Conservation (phyloP, 495 filamentous ascomycete genomes). For the Neurospora discreta region DNA sequence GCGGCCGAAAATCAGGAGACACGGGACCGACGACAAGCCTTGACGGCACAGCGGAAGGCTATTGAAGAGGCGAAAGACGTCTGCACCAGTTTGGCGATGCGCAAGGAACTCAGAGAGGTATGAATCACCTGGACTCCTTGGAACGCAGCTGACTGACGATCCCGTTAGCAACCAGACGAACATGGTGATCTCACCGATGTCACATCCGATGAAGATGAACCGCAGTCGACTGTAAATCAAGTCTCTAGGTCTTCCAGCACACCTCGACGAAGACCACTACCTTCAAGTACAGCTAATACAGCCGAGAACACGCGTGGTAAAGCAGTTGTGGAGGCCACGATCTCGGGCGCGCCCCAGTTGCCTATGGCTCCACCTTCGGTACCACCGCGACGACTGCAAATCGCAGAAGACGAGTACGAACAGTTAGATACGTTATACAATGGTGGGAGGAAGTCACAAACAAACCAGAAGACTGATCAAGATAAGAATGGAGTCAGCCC, state of each 20-base stretch:
- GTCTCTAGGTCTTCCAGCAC: neutral
- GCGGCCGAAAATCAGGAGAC: constrained; percentile 30
- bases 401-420: neutral
- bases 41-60: constrained; percentile 25
- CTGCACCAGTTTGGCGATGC: constrained; percentile 29
- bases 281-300: neutral
- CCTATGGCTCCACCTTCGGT: neutral
- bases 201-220: neutral
- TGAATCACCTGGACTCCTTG: neutral
- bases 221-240: neutral
- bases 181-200: neutral
- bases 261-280: neutral
- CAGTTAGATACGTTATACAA: neutral
- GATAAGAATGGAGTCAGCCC: neutral
- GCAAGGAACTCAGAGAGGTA: constrained; percentile 25
- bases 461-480: neutral
- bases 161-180: neutral
- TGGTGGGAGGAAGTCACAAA: neutral
- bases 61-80: constrained; percentile 30
- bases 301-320: neutral
- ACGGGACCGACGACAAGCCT: constrained; percentile 17
- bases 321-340: neutral
- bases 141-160: neutral
- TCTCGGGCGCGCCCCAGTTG: neutral
- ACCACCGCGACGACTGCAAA: neutral